Base-by-base conservation (phyloP, 139 green algal species). In the Yamagishiella unicocca region DNA sequence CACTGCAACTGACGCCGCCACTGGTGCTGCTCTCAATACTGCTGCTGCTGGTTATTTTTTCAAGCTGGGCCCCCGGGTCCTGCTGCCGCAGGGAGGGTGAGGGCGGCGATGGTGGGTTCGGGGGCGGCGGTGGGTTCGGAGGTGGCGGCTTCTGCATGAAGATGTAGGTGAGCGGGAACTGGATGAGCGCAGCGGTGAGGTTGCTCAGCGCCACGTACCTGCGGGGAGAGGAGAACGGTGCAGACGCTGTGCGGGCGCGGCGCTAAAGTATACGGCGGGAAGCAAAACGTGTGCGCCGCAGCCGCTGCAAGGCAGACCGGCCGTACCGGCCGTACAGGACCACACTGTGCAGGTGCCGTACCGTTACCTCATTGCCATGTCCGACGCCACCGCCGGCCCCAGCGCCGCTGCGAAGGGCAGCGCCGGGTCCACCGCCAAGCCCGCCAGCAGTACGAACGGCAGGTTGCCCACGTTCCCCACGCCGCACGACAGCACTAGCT, bases 191-290 rank as follows among this genome's bases (percentile, higher is more conserved):
- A 0, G 85, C 90, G 21, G 61, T 54, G 7, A 93, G 79, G 40
- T 79, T 89, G 78, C 74, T 77, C 5, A 93, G 33, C 35, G 90
- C 89, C 24, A 92, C 85, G 67, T 92, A 92, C 31, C 68, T 83
- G 78, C 58, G 53, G 31, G n/a, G n/a, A n/a, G n/a, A n/a, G n/a
- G n/a, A n/a, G n/a, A n/a, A n/a, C n/a, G n/a, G n/a, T n/a, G n/a
- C n/a, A n/a, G n/a, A n/a, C n/a, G n/a, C n/a, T n/a, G n/a, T n/a
- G n/a, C n/a, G n/a, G n/a, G n/a, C n/a, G n/a, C n/a, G n/a, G n/a
- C n/a, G n/a, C n/a, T n/a, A n/a, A n/a, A n/a, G n/a, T n/a, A n/a
- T n/a, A n/a, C n/a, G n/a, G n/a, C n/a, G n/a, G n/a, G n/a, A n/a
- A n/a, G n/a, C n/a, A n/a, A n/a, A n/a, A n/a, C n/a, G n/a, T n/a